phyloP scores from a whole-genome alignment of 495 filamentous ascomycete genomes.

The Podospora appendiculata region DNA sequence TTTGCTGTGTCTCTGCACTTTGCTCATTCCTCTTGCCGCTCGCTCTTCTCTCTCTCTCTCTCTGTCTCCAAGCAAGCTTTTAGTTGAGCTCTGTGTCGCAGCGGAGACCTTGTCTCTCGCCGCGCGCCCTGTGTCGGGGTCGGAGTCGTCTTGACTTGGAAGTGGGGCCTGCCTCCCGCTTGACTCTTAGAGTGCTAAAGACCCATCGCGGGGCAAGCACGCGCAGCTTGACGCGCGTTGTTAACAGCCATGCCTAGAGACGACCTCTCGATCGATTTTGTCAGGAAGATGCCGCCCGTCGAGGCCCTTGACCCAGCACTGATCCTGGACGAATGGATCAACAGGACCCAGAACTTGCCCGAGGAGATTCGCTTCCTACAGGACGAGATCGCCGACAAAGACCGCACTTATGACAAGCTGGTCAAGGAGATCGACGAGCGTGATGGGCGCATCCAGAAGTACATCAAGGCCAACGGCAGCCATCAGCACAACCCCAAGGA shows the following conservation, averaged over 20 bases:
- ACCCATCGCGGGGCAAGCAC: constrained; percentile 3
- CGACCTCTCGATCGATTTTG: constrained; percentile 53
- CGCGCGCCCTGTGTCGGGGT: neutral
- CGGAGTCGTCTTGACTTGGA: neutral
- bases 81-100: neutral
- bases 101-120: neutral
- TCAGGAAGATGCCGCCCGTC: constrained; percentile 43
- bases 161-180: neutral
- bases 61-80: neutral
- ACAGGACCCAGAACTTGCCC: constrained; percentile 79
- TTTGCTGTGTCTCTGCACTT: neutral
- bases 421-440: constrained; percentile 64
- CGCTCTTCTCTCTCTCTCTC: neutral
- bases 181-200: neutral
- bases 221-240: constrained; percentile 9
- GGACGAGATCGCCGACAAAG: constrained; percentile 91
- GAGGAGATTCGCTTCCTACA: constrained; percentile 87
- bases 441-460: constrained; percentile 81
- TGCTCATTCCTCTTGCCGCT: neutral
- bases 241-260: constrained; percentile 55
- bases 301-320: constrained; percentile 67
- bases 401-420: constrained; percentile 68
- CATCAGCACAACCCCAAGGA: constrained; percentile 81
- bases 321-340: constrained; percentile 88
- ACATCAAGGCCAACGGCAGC: constrained; percentile 78